Conservation (phyloP, 345 rosid genomes). For the Combretum micranthum region DNA sequence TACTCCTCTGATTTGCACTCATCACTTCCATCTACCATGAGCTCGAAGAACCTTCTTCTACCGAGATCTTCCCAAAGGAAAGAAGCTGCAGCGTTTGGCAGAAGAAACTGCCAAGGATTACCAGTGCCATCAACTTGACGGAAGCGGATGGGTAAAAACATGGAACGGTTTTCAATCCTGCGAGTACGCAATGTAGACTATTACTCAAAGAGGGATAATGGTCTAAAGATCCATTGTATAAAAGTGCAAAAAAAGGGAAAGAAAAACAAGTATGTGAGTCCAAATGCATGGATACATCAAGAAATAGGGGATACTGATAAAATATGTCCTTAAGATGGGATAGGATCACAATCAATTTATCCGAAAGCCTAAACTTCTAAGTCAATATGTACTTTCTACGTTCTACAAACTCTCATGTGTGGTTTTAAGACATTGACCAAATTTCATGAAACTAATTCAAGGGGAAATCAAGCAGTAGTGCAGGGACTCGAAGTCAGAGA, state of each 20-base stretch:
- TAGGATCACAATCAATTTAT: too few relatives aligned
- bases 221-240: neutral
- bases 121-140: slow-evolving; percentile 70
- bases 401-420: too few relatives aligned
- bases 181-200: neutral
- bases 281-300: too few relatives aligned
- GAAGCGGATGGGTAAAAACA: slow-evolving; percentile 74
- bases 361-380: too few relatives aligned
- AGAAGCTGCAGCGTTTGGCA: slow-evolving; percentile 82
- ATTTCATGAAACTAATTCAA: too few relatives aligned
- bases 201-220: neutral
- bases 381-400: too few relatives aligned
- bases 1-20: slow-evolving; percentile 46
- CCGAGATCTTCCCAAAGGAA: slow-evolving; percentile 98
- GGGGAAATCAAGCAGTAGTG: too few relatives aligned
- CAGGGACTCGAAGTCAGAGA: too few relatives aligned
- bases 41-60: slow-evolving; percentile 58
- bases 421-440: too few relatives aligned
- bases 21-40: slow-evolving; percentile 70
- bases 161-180: slow-evolving; percentile 94
- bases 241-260: neutral
- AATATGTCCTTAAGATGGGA: too few relatives aligned
- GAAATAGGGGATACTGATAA: too few relatives aligned
- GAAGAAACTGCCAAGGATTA: slow-evolving; percentile 86
- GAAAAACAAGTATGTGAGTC: too few relatives aligned